phyloP scores from a whole-genome alignment of 768 basidiomycete genomes.

The Tricholoma saponaceum region DNA sequence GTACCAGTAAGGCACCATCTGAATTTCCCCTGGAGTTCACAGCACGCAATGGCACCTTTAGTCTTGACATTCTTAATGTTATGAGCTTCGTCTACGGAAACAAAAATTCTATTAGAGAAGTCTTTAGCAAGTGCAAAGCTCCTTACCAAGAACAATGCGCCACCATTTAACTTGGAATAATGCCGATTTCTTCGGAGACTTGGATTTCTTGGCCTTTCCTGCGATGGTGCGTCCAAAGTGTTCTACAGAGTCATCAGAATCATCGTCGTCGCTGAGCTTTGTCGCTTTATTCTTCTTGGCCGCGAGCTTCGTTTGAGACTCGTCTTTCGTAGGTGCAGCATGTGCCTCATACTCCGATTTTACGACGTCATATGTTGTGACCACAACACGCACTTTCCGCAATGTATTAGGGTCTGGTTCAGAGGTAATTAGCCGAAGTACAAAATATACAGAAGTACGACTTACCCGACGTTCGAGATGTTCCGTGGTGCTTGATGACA shows the following conservation, averaged over 20 bases:
- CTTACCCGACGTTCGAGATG: constrained; percentile 64
- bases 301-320: constrained; percentile 41
- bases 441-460: background rate
- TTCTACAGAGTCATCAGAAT: constrained; percentile 34
- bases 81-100: constrained; percentile 79
- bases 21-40: constrained; percentile 69
- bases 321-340: constrained; percentile 47
- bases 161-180: constrained; percentile 82
- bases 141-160: constrained; percentile 77
- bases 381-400: constrained; percentile 60
- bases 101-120: background rate
- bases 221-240: constrained; percentile 41
- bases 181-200: constrained; percentile 52
- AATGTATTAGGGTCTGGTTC: constrained; percentile 51
- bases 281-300: constrained; percentile 31
- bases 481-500: constrained; percentile 83
- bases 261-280: constrained; percentile 31
- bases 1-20: constrained; percentile 90
- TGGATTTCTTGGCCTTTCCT: constrained; percentile 38
- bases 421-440: background rate
- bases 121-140: constrained; percentile 3
- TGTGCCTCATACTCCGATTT: constrained; percentile 71
- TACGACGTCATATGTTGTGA: constrained; percentile 86
- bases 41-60: constrained; percentile 76
- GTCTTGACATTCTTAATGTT: constrained; percentile 88